These are phyloP conservation scores for Fusarium brevicatenulatum DNA, from an alignment of 2,329 filamentous ascomycete species.

Conservation along the genomic window DNA sequence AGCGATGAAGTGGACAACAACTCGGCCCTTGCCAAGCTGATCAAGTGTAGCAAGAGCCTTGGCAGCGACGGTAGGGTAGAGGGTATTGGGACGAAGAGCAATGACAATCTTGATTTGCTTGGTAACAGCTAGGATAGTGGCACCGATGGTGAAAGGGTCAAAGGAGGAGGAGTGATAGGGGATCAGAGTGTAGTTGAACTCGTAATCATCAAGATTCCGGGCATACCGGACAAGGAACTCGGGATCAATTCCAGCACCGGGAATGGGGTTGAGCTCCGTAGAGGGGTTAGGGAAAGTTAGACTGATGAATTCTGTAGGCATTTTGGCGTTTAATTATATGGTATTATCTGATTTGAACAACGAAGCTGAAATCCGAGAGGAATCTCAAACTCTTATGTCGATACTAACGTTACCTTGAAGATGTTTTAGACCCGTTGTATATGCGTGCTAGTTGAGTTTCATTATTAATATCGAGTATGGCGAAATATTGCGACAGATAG, in stretches of 20 bases:
- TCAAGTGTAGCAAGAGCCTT: slow-evolving; percentile 70
- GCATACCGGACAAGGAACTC: slow-evolving; percentile 67
- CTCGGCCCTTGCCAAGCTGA: slow-evolving; percentile 66
- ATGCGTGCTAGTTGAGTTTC: slow-evolving; percentile 3
- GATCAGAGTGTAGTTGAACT: slow-evolving; percentile 70
- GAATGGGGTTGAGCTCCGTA: slow-evolving; percentile 64
- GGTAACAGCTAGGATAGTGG: slow-evolving; percentile 65
- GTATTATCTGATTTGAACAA: neutral
- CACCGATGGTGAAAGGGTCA: slow-evolving; percentile 63
- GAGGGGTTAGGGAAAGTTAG: slow-evolving; percentile 66
- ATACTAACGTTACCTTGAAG: neutral
- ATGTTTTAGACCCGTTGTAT: slow-evolving; percentile 2
- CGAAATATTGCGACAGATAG: slow-evolving; percentile 43
- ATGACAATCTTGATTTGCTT: slow-evolving; percentile 71
- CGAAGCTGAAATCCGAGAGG: neutral
- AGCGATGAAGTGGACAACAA: slow-evolving; percentile 71
- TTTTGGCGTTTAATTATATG: slow-evolving; percentile 14
- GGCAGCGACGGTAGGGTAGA: slow-evolving; percentile 70
- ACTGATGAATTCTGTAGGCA: slow-evolving; percentile 66
- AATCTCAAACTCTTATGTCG: neutral
- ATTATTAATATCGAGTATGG: slow-evolving; percentile 43
- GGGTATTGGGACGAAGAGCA: slow-evolving; percentile 66
- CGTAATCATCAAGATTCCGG: slow-evolving; percentile 67
- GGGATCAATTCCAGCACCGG: slow-evolving; percentile 62
- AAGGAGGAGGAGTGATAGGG: slow-evolving; percentile 64